Evolutionary conservation across 108 stramenopile species (phyloP).

Genomic region (Discostella stelligeroides): DNA sequence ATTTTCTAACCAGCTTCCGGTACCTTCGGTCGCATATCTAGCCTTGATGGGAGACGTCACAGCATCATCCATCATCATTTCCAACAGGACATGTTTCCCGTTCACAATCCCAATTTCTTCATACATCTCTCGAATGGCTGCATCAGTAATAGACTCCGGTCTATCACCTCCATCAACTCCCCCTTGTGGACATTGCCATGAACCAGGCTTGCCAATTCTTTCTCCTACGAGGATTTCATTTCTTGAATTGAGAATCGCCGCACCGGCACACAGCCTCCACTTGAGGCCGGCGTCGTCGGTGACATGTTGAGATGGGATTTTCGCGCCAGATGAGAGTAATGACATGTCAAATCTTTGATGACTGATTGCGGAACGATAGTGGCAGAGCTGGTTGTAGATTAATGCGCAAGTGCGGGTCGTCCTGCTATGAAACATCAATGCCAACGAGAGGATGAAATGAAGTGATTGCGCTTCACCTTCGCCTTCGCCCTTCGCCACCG

Average conservation of each 20-base stretch:
- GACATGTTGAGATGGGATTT: constrained; percentile 12
- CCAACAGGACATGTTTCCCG: constrained; percentile 44
- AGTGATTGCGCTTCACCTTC: too few relatives aligned
- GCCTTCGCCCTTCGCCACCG: too few relatives aligned
- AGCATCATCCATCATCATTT: constrained; percentile 18
- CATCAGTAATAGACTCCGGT: constrained; percentile 49
- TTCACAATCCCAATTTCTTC: constrained; percentile 51
- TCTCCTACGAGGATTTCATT: constrained; percentile 59
- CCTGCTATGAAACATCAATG: not conserved
- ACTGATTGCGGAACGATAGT: too few relatives aligned
- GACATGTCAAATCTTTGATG: constrained; percentile 1
- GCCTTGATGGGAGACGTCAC: constrained; percentile 10
- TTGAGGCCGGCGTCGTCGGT: constrained; percentile 31
- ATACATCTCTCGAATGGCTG: constrained; percentile 49
- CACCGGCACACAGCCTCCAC: constrained; percentile 56
- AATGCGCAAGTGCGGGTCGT: constrained; percentile 5
- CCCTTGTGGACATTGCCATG: constrained; percentile 61
- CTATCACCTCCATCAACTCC: constrained; percentile 60
- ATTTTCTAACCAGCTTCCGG: constrained; percentile 50
- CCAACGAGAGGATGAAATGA: not conserved
- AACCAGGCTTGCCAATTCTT: constrained; percentile 32
- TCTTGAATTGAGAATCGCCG: constrained; percentile 55
- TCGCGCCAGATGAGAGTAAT: not conserved
- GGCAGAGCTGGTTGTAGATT: not conserved
- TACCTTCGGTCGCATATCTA: constrained; percentile 48